Conservation (phyloP, 2,329 filamentous ascomycete species). For the Alternaria atra region DNA sequence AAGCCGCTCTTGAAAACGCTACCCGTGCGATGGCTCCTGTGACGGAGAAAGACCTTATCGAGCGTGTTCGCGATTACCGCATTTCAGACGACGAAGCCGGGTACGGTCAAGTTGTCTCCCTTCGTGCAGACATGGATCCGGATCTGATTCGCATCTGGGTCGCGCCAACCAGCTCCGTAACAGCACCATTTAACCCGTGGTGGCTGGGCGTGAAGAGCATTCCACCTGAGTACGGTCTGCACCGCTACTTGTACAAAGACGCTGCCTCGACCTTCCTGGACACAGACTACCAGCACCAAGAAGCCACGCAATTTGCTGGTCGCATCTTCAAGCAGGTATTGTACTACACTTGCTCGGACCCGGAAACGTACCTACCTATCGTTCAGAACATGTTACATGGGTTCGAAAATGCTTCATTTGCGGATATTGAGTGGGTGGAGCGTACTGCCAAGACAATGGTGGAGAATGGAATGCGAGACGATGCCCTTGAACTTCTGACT, state of each 20-base stretch:
- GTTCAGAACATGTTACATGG: slow-evolving; percentile 38
- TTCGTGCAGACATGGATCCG: slow-evolving; percentile 35
- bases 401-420: slow-evolving; percentile 38
- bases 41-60: slow-evolving; percentile 60
- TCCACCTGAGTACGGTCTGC: slow-evolving; percentile 44
- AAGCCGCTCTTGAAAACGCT: slow-evolving; percentile 48
- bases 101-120: slow-evolving; percentile 47
- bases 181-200: slow-evolving; percentile 47
- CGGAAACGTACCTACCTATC: slow-evolving; percentile 30
- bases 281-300: slow-evolving; percentile 45
- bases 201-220: slow-evolving; percentile 46
- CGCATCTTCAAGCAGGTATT: slow-evolving; percentile 40
- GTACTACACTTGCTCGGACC: slow-evolving; percentile 44
- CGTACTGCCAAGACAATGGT: slow-evolving; percentile 28
- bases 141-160: slow-evolving; percentile 48
- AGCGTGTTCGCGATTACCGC: slow-evolving; percentile 48
- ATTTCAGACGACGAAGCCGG: slow-evolving; percentile 51
- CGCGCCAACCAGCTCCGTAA: slow-evolving; percentile 47
- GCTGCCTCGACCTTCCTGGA: slow-evolving; percentile 46
- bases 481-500: slow-evolving; percentile 31
- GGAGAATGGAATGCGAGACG: slow-evolving; percentile 24
- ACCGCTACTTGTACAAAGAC: slow-evolving; percentile 48
- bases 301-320: slow-evolving; percentile 40
- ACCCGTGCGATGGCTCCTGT: slow-evolving; percentile 57
- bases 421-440: slow-evolving; percentile 37